Base-by-base conservation (phyloP, 139 green algal genomes). In the Volvox reticuliferus region DNA sequence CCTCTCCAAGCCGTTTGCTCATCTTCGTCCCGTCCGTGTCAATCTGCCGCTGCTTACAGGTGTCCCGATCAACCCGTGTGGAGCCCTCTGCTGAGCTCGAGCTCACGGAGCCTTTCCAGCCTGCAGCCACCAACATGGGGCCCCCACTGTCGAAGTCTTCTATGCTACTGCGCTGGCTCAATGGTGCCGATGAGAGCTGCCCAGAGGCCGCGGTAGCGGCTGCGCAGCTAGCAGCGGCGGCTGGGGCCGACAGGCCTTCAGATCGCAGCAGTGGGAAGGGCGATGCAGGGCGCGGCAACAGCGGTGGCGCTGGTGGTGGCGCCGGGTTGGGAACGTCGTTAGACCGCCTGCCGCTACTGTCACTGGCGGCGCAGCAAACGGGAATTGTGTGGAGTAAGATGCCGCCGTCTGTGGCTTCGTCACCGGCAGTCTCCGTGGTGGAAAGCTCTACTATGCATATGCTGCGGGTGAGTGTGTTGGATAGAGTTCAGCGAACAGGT, bases 361-460 rank as follows among this genome's bases (percentile, higher is more conserved):
- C 71, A 22, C 86, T 90, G 30, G 86, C 86, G 50, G 86, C 86
- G 73, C 86, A 90, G 85, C 85, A 89, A 32, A 36, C 12, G 0
- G 86, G 86, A 21, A 90, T 90, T 50, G 86, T 90, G 73, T 90
- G n/a, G 30, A 84, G n/a, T 75, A 90, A 90, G 86, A 90, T 90
- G 86, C 86, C 86, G 30, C 30, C 71, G 28, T 67, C 30, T 0
- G 71, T 83, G 50, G 30, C 86, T 0, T 76, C 50, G 12, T 73
- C 50, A 17, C 86, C 86, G 13, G 86, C 86, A n/a, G 86, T 90
- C 30, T 90, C 86, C 14, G 30, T 84, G 50, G 79, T 75, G 86
- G 86, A 90, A 61, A 55, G 50, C 20, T 77, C 50, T 13, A 61
- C 75, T 1, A 55, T 81, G 61, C 71, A 84, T 30, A 90, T 90